These are phyloP conservation scores for Schwanniomyces pseudopolymorphus DNA, from an alignment of 805 yeast genomes.

Conservation along the genomic window DNA sequence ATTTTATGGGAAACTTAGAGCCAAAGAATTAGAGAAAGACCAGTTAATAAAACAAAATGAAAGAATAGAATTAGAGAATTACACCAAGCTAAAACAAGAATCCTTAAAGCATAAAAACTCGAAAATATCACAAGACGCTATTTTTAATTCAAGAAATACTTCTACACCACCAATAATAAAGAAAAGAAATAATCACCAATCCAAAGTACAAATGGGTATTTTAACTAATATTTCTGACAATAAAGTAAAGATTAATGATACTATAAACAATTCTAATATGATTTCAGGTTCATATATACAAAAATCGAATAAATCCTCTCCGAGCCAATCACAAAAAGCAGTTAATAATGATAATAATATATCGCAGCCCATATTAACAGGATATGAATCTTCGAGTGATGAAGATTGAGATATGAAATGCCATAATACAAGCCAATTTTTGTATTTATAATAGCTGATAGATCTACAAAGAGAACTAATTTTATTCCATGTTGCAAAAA, in stretches of 20 bases:
- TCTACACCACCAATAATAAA: background rate
- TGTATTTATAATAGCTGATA: no score
- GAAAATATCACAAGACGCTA: background rate
- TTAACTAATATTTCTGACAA: background rate
- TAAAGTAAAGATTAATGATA: background rate
- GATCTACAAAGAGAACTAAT: no score
- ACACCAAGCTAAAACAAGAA: constrained; percentile 5
- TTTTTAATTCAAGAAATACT: no score
- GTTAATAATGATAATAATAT: background rate
- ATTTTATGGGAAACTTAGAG: constrained; percentile 29
- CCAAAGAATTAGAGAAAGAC: constrained; percentile 17
- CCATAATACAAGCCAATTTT: no score
- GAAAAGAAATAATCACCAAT: background rate
- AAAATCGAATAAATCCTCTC: background rate
- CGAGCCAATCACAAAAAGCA: background rate
- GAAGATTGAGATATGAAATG: no score
- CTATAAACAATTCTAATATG: background rate
- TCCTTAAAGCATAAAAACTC: background rate
- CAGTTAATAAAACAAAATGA: constrained; percentile 19
- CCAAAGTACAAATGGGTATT: background rate
- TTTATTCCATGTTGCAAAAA: no score
- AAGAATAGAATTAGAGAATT: constrained; percentile 17
- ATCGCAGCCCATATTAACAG: background rate
- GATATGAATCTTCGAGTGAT: constrained; percentile 5
- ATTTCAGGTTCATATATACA: background rate